phyloP scores from a whole-genome alignment of 345 rosid genomes.

The Streptanthus diversifolius region DNA sequence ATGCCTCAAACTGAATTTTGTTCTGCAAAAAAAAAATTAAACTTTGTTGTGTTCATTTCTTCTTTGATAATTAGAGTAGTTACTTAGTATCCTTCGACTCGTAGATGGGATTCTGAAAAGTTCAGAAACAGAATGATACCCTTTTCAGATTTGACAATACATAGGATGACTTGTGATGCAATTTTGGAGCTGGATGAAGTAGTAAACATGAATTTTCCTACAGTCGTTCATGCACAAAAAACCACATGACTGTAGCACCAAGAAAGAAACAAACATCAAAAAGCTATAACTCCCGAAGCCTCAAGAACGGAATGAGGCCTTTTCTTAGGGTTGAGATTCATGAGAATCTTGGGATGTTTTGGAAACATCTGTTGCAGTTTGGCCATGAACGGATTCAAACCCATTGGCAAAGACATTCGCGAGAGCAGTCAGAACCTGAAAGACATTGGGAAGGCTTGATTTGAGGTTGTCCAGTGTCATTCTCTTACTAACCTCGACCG shows the following conservation, averaged over 20 bases:
- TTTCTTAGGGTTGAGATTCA: neutral
- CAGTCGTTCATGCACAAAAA: constrained; percentile 14
- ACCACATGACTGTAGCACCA: neutral
- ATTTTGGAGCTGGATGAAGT: neutral
- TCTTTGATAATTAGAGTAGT: neutral
- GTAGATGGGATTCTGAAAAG: neutral
- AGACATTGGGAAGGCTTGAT: constrained; percentile 71
- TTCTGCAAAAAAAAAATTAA: constrained; percentile 10
- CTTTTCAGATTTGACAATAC: constrained; percentile 1
- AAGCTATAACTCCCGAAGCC: neutral
- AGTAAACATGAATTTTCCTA: constrained; percentile 12
- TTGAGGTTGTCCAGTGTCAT: constrained; percentile 67
- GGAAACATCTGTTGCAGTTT: constrained; percentile 23
- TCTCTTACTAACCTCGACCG: constrained; percentile 49
- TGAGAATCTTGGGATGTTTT: constrained; percentile 32
- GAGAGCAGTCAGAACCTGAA: constrained; percentile 59
- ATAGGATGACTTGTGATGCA: neutral
- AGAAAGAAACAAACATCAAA: neutral
- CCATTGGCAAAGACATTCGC: constrained; percentile 55
- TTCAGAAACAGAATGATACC: neutral
- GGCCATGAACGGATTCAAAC: constrained; percentile 50
- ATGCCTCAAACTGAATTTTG: neutral
- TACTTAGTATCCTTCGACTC: neutral
- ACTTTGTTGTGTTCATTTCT: neutral
- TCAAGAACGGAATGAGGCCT: neutral